Base-by-base conservation (phyloP, 371 early-diverging fungal species). In the Capillidium rhysosporum region DNA sequence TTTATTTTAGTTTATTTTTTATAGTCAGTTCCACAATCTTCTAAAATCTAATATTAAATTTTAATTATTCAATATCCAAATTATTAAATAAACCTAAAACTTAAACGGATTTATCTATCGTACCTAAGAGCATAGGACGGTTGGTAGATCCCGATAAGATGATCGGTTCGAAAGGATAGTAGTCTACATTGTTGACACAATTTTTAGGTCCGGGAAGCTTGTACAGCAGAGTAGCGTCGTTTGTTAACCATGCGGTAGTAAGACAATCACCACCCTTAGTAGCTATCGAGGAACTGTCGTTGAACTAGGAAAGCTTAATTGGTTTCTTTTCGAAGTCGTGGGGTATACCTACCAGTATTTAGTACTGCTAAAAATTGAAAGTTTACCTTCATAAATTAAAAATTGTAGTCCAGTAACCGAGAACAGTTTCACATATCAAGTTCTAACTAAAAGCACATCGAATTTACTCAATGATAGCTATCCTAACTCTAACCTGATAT, bases 191-290 rank as follows among this genome's bases (percentile, higher is more conserved):
- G 57, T 89, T 98, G 2, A 97, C 93, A 56, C 82, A 81, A 16
- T 85, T 93, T 61, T 90, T 90, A 67, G 98, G 99, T 0, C 98
- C 99, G 16, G 91, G 93, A 28, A 97, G 60, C 69, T 92, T 96
- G 71, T 88, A 91, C 25, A 86, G 67, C 46, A 92, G 85, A 57
- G 80, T 77, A 43, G 82, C 75, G 23, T 82, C 81, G n/a, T 73
- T 62, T 2, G 83, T 79, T 58, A 91, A 83, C 99, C 99, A 99
- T 38, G 98, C 79, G 0, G 91, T 86, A 26, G 95, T 84, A 0
- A 84, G 77, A 56, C 97, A 76, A 62, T 99, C 99, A 7, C 84
- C 91, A 53, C 85, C 74, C 5, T 98, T 99, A 26, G 82, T 77
- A 0, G 91, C 91, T 24, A 97, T 75, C 65, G 80, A 81, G 49